These are phyloP conservation scores for Ogataea wickerhamii DNA, from an alignment of 805 yeast genomes.

Conservation along the genomic window DNA sequence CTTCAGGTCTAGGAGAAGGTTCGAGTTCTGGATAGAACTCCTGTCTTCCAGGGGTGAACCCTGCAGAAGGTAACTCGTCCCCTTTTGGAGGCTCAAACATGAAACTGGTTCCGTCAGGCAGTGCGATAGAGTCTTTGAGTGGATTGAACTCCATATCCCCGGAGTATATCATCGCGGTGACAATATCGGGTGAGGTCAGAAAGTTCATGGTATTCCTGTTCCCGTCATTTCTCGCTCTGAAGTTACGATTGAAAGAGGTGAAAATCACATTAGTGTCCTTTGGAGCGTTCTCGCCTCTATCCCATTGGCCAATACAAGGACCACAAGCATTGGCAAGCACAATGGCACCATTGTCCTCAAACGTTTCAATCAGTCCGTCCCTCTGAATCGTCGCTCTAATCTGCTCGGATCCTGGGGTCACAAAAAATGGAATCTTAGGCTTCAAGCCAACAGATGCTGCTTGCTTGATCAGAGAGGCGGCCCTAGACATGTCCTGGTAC, in stretches of 20 bases:
- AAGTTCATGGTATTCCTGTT: constrained; percentile 97
- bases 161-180: constrained; percentile 91
- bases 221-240: constrained; percentile 97
- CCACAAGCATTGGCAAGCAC: constrained; percentile 98
- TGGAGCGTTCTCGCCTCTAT: constrained; percentile 79
- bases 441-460: constrained; percentile 89
- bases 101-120: constrained; percentile 87
- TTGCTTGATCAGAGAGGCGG: constrained; percentile 86
- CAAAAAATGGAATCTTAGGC: constrained; percentile 87
- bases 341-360: constrained; percentile 87
- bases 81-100: constrained; percentile 84
- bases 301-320: constrained; percentile 99
- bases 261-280: constrained; percentile 96
- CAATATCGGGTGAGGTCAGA: constrained; percentile 95
- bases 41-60: constrained; percentile 83
- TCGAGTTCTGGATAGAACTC: constrained; percentile 55
- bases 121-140: constrained; percentile 81
- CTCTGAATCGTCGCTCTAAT: constrained; percentile 97
- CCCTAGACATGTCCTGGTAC: constrained; percentile 96
- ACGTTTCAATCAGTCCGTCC: constrained; percentile 87
- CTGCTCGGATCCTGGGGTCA: constrained; percentile 98
- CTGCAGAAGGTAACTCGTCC: constrained; percentile 82
- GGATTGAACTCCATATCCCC: constrained; percentile 98
- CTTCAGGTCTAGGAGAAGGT: constrained; percentile 53
- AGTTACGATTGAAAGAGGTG: constrained; percentile 96